phyloP scores from a whole-genome alignment of 768 basidiomycete species.

The Daedaleopsis nitida region DNA sequence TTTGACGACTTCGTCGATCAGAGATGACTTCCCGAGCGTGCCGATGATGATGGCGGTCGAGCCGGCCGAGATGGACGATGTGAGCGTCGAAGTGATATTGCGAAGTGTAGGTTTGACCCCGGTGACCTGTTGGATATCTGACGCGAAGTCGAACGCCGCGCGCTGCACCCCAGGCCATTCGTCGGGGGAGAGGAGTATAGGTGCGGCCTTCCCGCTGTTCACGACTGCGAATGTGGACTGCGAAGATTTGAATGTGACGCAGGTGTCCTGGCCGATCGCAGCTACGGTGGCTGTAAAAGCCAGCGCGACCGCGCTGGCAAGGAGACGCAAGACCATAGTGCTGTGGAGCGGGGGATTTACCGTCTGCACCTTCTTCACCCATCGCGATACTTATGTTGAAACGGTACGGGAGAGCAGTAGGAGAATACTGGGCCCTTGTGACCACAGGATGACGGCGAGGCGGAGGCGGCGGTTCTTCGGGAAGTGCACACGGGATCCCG shows the following conservation, averaged over 20 bases:
- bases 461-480: constrained; percentile 19
- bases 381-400: neutral
- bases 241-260: constrained; percentile 45
- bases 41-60: constrained; percentile 60
- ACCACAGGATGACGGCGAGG: constrained; percentile 8
- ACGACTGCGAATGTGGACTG: constrained; percentile 45
- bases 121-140: constrained; percentile 64
- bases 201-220: constrained; percentile 45
- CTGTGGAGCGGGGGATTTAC: neutral
- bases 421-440: constrained; percentile 29
- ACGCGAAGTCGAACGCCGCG: constrained; percentile 59
- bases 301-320: constrained; percentile 18
- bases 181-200: constrained; percentile 52
- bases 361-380: neutral
- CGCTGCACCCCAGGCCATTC: constrained; percentile 68
- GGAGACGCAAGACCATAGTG: neutral
- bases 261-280: constrained; percentile 52
- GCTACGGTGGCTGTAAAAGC: constrained; percentile 23
- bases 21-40: constrained; percentile 57
- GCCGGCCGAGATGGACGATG: constrained; percentile 20
- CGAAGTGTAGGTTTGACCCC: constrained; percentile 49
- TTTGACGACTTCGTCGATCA: constrained; percentile 55
- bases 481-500: neutral
- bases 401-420: neutral
- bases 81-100: constrained; percentile 45